These are phyloP conservation scores for Globisporangium polare DNA, from an alignment of 352 stramenopile species.

Conservation along the genomic window DNA sequence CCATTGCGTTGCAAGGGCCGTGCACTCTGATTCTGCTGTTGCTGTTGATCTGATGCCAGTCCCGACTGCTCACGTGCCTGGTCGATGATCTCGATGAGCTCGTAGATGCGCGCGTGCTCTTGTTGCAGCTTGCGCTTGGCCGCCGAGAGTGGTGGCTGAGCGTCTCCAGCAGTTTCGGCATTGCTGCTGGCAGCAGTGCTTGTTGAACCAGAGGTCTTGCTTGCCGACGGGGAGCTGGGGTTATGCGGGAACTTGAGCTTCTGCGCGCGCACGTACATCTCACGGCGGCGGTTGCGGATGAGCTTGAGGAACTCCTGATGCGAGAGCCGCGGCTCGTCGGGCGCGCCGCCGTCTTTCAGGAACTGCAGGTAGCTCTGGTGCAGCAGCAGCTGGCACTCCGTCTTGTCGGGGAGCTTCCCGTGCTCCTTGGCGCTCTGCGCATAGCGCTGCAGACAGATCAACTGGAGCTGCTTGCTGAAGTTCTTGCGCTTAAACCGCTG, in stretches of 20 bases:
- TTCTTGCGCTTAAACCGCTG: conserved; percentile 59
- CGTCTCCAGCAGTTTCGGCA: background rate
- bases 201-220: background rate
- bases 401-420: conserved; percentile 37
- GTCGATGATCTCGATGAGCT: conserved; percentile 64
- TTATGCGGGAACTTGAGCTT: conserved; percentile 10
- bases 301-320: conserved; percentile 64
- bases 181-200: background rate
- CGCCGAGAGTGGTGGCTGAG: conserved; percentile 20
- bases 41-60: conserved; percentile 19
- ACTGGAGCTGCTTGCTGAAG: conserved; percentile 65
- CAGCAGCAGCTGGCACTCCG: conserved; percentile 45
- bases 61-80: conserved; percentile 30
- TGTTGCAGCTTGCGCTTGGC: conserved; percentile 49
- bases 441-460: conserved; percentile 57
- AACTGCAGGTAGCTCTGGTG: conserved; percentile 55
- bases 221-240: background rate
- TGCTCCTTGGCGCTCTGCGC: conserved; percentile 33
- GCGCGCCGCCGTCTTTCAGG: conserved; percentile 37
- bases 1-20: background rate
- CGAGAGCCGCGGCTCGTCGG: conserved; percentile 44
- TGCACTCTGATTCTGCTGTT: conserved; percentile 15
- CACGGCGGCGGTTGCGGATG: conserved; percentile 59
- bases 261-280: conserved; percentile 43
- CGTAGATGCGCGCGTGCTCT: conserved; percentile 53